Percentiles rank a stretch among this genome's conserved stretches.
These are phyloP conservation scores for Kappamyces sp. DNA, from an alignment of 192 early-diverging fungal species.

Conservation along the genomic window DNA sequence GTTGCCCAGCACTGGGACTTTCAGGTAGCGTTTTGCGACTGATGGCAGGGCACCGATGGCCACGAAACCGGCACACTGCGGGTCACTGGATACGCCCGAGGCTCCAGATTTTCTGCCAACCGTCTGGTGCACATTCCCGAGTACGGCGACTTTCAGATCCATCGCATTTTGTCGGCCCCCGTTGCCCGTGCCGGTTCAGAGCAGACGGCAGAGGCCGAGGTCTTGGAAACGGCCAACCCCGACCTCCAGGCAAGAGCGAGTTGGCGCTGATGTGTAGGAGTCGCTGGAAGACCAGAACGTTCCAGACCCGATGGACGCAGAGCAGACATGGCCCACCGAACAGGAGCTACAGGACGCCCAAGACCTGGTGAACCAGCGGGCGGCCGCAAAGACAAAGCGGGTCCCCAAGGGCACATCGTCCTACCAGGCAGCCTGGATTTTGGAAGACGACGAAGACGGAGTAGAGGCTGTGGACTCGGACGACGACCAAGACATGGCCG, in stretches of 20 bases:
- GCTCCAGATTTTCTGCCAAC: constrained; percentile 80
- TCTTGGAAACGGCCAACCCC: constrained; percentile 65
- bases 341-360: constrained; percentile 84
- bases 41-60: background rate
- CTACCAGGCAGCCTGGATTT: constrained; percentile 98
- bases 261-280: constrained; percentile 49
- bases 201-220: constrained; percentile 40
- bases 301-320: constrained; percentile 80
- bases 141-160: constrained; percentile 92
- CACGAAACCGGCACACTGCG: constrained; percentile 48
- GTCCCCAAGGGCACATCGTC: constrained; percentile 94
- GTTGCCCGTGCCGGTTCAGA: constrained; percentile 19
- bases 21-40: constrained; percentile 26
- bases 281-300: constrained; percentile 79
- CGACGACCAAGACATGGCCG: constrained; percentile 31
- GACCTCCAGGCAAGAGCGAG: constrained; percentile 29
- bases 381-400: constrained; percentile 50
- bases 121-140: constrained; percentile 86
- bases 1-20: constrained; percentile 72
- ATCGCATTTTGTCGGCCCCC: constrained; percentile 23
- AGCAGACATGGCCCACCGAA: constrained; percentile 99
- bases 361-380: constrained; percentile 23
- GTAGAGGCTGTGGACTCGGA: constrained; percentile 31
- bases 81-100: constrained; percentile 83
- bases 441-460: constrained; percentile 71